Percentiles rank a stretch among this genome's conserved stretches.
These are phyloP conservation scores for Chalciporus pseudorubinellus DNA, from an alignment of 768 basidiomycete genomes.

Conservation along the genomic window DNA sequence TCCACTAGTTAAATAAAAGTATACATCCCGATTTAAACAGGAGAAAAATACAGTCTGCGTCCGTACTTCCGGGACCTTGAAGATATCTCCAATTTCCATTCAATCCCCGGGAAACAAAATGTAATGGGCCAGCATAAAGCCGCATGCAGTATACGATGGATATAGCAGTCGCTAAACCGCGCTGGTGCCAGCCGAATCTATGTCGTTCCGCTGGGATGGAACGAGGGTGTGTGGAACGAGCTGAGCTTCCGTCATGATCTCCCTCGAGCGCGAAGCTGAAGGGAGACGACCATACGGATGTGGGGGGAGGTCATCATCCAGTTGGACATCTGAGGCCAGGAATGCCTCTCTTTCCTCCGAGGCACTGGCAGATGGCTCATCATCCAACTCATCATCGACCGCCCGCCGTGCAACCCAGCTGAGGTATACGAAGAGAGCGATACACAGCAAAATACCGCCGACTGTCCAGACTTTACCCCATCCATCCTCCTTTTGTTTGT, in stretches of 20 bases:
- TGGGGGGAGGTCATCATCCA: conserved; percentile 22
- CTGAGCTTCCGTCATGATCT: conserved; percentile 49
- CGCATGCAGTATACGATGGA: background rate
- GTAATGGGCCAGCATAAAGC: background rate
- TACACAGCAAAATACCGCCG: conserved; percentile 65
- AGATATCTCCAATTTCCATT: background rate
- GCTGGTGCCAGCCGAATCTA: background rate
- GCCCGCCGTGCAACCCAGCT: conserved; percentile 74
- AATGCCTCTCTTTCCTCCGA: conserved; percentile 57
- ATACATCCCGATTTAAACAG: conserved; percentile 21
- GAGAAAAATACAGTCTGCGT: conserved; percentile 16
- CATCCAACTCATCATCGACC: conserved; percentile 53
- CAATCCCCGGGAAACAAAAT: background rate
- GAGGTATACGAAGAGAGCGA: conserved; percentile 77
- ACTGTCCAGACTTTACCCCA: conserved; percentile 63
- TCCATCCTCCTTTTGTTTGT: conserved; percentile 38
- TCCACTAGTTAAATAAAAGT: conserved; percentile 10
- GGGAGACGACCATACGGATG: conserved; percentile 20
- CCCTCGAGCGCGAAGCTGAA: conserved; percentile 18
- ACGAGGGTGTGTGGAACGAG: conserved; percentile 25
- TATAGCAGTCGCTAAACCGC: conserved; percentile 9
- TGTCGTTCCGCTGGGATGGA: conserved; percentile 18
- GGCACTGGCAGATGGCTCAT: conserved; percentile 33
- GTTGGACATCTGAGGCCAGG: conserved; percentile 34
- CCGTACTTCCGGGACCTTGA: background rate